Conservation (phyloP, 768 basidiomycete species). For the Hypholoma fasciculare region DNA sequence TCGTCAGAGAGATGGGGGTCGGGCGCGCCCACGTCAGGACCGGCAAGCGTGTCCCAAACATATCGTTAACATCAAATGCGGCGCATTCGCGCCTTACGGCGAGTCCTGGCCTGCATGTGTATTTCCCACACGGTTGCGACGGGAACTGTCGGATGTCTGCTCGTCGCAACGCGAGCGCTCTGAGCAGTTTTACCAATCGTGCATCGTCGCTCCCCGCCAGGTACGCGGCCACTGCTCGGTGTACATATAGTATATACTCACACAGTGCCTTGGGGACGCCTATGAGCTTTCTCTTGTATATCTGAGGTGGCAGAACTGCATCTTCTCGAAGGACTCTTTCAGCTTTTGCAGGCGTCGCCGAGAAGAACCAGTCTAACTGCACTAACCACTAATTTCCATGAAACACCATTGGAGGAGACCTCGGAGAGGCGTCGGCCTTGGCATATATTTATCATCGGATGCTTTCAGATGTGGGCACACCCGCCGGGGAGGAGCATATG, state of each 20-base stretch:
- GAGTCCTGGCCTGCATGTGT: neutral
- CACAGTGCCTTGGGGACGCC: too few species aligned
- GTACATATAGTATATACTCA: too few species aligned
- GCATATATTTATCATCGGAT: neutral
- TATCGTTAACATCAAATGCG: neutral
- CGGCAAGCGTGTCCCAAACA: neutral
- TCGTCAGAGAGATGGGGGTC: constrained; percentile 15
- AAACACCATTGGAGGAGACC: neutral
- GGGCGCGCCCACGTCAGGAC: neutral
- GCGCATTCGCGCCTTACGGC: neutral
- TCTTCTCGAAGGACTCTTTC: too few species aligned
- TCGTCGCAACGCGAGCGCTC: neutral
- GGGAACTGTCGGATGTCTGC: neutral
- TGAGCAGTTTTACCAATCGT: neutral
- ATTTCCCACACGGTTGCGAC: neutral
- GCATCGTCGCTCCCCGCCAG: neutral
- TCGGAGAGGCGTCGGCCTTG: neutral
- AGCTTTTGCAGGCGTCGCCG: too few species aligned
- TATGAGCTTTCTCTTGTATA: too few species aligned
- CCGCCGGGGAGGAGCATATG: too few species aligned
- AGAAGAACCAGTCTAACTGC: too few species aligned
- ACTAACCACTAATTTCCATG: neutral
- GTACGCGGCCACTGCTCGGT: too few species aligned
- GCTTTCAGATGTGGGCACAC: neutral
- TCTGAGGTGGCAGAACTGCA: too few species aligned